These are phyloP conservation scores for Podospora comata DNA, from an alignment of 495 filamentous ascomycete species.

Conservation along the genomic window DNA sequence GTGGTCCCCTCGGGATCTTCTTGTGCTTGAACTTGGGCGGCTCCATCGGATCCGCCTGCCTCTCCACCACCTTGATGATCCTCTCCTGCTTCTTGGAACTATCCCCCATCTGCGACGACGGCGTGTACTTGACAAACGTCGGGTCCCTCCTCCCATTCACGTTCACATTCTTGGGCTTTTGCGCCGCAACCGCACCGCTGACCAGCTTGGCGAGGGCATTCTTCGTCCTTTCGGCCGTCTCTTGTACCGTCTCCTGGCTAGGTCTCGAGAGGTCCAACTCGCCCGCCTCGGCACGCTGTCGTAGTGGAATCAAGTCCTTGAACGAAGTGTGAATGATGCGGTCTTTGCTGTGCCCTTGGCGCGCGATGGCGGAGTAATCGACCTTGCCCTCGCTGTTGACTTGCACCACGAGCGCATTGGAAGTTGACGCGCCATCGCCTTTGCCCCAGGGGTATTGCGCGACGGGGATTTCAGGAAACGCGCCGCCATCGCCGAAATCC, in stretches of 20 bases:
- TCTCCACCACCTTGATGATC: slow-evolving; percentile 97
- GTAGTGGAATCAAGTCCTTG: slow-evolving; percentile 92
- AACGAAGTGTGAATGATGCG: slow-evolving; percentile 91
- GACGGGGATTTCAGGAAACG: slow-evolving; percentile 90
- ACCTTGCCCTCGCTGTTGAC: slow-evolving; percentile 89
- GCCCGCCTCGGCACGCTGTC: slow-evolving; percentile 89
- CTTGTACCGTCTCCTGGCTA: slow-evolving; percentile 75
- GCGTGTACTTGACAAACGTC: slow-evolving; percentile 93
- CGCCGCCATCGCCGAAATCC: slow-evolving; percentile 94
- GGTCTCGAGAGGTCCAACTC: slow-evolving; percentile 89
- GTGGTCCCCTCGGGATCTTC: slow-evolving; percentile 94
- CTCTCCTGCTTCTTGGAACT: slow-evolving; percentile 82
- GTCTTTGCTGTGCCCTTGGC: slow-evolving; percentile 78
- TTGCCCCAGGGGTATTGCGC: slow-evolving; percentile 96
- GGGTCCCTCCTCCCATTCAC: slow-evolving; percentile 72
- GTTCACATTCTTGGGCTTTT: slow-evolving; percentile 94
- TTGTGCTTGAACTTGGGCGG: slow-evolving; percentile 98
- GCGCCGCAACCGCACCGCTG: slow-evolving; percentile 77
- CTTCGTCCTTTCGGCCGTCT: slow-evolving; percentile 82
- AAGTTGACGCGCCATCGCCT: slow-evolving; percentile 61
- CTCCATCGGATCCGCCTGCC: slow-evolving; percentile 91
- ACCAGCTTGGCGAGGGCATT: slow-evolving; percentile 79
- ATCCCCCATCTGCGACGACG: slow-evolving; percentile 96
- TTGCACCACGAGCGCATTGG: slow-evolving; percentile 86
- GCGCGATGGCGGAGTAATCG: slow-evolving; percentile 94